phyloP scores from a whole-genome alignment of 78 protist species.

The Dictyostelium discoideum region DNA sequence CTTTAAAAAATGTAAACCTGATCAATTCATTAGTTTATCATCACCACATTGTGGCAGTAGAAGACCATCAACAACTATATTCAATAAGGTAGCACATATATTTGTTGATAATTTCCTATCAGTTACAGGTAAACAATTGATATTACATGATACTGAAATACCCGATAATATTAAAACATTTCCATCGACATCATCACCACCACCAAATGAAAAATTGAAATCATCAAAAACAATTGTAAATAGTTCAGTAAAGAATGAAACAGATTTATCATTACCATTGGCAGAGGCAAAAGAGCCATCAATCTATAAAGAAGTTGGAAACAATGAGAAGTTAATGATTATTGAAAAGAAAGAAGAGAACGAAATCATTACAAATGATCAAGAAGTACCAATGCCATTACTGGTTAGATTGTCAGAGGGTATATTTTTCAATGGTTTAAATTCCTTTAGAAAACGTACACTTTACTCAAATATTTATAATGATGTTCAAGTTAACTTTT shows the following conservation, averaged over 20 bases:
- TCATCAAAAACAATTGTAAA: not conserved
- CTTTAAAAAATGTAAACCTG: slow-evolving; percentile 22
- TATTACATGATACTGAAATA: slow-evolving; percentile 14
- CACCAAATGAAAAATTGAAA: not conserved
- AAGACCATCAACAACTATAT: slow-evolving; percentile 25
- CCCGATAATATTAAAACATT: not conserved
- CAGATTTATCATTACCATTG: not conserved
- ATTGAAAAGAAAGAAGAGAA: slow-evolving; percentile 6
- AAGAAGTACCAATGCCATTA: slow-evolving; percentile 12
- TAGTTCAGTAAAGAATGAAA: not conserved
- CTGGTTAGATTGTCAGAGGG: slow-evolving; percentile 1
- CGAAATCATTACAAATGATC: slow-evolving; percentile 16
- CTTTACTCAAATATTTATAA: slow-evolving; percentile 51
- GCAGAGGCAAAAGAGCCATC: not conserved
- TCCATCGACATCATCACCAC: not conserved
- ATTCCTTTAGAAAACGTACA: slow-evolving; percentile 12
- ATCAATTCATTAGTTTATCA: slow-evolving; percentile 52
- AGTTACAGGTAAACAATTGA: slow-evolving; percentile 43
- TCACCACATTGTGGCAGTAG: slow-evolving; percentile 52
- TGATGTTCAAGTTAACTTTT: slow-evolving; percentile 60
- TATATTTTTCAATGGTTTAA: slow-evolving; percentile 1
- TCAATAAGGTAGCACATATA: slow-evolving; percentile 8
- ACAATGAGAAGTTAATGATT: not conserved
- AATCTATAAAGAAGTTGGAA: not conserved
- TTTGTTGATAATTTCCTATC: not conserved